A percentile compares a stretch with the other conserved stretches of the same genome.
These are phyloP conservation scores for Pyrenochaeta sp. DNA, from an alignment of 2,329 filamentous ascomycete species.

Conservation along the genomic window DNA sequence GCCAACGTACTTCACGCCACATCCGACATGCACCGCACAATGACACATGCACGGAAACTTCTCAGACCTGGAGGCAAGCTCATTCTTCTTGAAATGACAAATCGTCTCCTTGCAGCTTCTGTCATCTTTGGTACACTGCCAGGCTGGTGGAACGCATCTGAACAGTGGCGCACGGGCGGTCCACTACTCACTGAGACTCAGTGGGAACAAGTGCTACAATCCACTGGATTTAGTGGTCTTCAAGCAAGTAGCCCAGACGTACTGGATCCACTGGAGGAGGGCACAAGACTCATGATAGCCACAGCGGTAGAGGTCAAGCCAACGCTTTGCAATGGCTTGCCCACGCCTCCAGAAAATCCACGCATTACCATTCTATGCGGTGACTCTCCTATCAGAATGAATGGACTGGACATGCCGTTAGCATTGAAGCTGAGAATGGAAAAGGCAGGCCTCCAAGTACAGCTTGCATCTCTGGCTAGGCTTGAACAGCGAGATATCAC, in stretches of 20 bases:
- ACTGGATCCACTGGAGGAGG: conserved; percentile 17
- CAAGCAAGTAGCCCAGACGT: conserved; percentile 21
- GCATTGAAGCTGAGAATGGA: conserved; percentile 10
- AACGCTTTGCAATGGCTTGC: conserved; percentile 5
- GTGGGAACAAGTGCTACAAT: conserved; percentile 46
- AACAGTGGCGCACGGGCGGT: conserved; percentile 36
- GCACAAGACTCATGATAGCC: conserved; percentile 20
- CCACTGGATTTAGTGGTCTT: conserved; percentile 42
- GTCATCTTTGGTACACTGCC: conserved; percentile 34
- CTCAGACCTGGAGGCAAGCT: conserved; percentile 56
- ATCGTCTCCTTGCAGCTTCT: conserved; percentile 15
- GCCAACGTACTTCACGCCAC: conserved; percentile 43
- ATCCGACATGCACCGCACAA: conserved; percentile 22
- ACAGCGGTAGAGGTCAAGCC: conserved; percentile 16
- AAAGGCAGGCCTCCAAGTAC: conserved; percentile 8
- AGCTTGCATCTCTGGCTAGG: conserved; percentile 9
- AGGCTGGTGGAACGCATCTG: conserved; percentile 34
- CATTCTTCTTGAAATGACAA: conserved; percentile 52
- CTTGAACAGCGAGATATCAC: conserved; percentile 7
- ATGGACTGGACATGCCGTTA: conserved; percentile 11
- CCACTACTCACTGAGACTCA: conserved; percentile 40
- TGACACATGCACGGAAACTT: conserved; percentile 33
- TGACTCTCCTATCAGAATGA: conserved; percentile 14
- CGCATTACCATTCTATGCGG: conserved; percentile 14
- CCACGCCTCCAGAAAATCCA: conserved; percentile 8